A percentile compares a stretch with the other conserved stretches of the same genome.
Conservation (phyloP, 2,329 filamentous ascomycete species). For the Aspergillus pseudotamarii region DNA sequence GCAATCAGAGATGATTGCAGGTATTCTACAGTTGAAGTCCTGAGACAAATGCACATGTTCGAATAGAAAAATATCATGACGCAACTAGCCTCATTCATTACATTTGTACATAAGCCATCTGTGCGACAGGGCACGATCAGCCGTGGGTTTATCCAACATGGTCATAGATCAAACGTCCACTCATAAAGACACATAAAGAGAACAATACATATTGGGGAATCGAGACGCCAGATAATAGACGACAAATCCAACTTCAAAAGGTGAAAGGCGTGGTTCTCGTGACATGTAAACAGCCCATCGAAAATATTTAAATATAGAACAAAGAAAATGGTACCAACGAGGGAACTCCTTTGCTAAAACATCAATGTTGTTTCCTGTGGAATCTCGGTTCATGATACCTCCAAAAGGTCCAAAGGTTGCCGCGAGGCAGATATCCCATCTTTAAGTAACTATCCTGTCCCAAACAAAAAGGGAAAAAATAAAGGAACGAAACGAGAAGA, state of each 20-base stretch:
- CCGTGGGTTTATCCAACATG: neutral
- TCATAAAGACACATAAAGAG: constrained; percentile 13
- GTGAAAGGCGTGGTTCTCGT: constrained; percentile 16
- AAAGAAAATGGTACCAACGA: constrained; percentile 5
- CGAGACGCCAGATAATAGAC: constrained; percentile 27
- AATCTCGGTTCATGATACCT: constrained; percentile 10
- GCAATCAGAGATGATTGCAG: neutral
- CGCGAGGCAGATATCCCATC: constrained; percentile 29
- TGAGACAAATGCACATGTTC: neutral
- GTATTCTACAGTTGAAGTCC: too few relatives aligned
- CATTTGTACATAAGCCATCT: constrained; percentile 1
- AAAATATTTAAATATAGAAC: neutral
- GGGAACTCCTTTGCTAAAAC: constrained; percentile 30
- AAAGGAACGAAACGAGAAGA: constrained; percentile 10
- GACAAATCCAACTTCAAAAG: constrained; percentile 21
- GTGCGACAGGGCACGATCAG: neutral
- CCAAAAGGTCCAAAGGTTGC: constrained; percentile 22
- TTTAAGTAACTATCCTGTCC: constrained; percentile 28
- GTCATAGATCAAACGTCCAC: constrained; percentile 4
- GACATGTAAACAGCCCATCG: constrained; percentile 8
- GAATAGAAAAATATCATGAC: too few relatives aligned
- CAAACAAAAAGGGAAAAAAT: constrained; percentile 14
- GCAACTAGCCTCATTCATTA: neutral
- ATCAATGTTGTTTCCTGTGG: constrained; percentile 22
- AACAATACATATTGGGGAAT: constrained; percentile 33